Percentiles rank a stretch among this genome's conserved stretches.
phyloP scores from a whole-genome alignment of 257 asterid species.

The Misopates orontium region DNA sequence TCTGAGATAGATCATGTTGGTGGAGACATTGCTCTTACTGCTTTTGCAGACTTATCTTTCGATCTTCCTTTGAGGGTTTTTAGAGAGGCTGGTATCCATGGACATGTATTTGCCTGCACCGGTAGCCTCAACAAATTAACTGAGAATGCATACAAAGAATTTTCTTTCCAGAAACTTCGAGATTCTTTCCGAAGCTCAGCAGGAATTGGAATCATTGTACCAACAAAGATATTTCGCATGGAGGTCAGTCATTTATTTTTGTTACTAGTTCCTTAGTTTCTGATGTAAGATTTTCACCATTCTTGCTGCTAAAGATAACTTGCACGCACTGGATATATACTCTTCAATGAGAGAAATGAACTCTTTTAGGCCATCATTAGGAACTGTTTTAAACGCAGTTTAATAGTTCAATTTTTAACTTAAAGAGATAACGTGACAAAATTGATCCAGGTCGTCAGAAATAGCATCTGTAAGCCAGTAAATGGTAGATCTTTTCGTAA shows the following conservation, averaged over 20 bases:
- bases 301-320: conserved; percentile 5
- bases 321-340: background rate
- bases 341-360: background rate
- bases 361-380: background rate
- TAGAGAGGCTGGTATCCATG: conserved; percentile 88
- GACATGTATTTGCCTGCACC: conserved; percentile 81
- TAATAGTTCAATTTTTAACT: background rate
- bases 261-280: background rate
- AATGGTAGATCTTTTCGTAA: background rate
- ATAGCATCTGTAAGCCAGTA: background rate
- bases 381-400: conserved; percentile 9
- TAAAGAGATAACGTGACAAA: background rate
- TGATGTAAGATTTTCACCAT: conserved; percentile 2
- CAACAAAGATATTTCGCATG: conserved; percentile 87
- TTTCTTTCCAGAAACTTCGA: conserved; percentile 55
- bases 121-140: conserved; percentile 82
- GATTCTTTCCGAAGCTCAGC: conserved; percentile 80
- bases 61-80: conserved; percentile 83
- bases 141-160: conserved; percentile 56
- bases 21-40: conserved; percentile 92
- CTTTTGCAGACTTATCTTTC: conserved; percentile 87
- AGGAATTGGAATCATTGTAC: conserved; percentile 80
- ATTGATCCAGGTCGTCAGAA: conserved; percentile 14
- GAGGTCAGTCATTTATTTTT: conserved; percentile 57
- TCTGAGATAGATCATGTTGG: conserved; percentile 72